Percentiles rank a stretch among this genome's conserved stretches.
Conservation (phyloP, 2,329 filamentous ascomycete species). For the Colletotrichum sidae region DNA sequence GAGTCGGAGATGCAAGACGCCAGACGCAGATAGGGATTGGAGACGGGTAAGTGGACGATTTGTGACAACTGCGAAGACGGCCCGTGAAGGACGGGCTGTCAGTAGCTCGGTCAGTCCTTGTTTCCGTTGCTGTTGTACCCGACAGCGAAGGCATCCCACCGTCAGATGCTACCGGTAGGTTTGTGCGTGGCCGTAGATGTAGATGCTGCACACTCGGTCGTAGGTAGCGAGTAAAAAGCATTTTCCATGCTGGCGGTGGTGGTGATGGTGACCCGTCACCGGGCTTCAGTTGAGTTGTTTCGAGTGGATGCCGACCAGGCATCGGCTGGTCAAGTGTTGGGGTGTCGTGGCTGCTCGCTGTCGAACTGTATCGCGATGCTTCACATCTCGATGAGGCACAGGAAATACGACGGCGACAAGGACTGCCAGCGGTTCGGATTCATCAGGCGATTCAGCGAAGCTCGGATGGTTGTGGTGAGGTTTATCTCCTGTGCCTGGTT, state of each 20-base stretch:
- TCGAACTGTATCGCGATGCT: conserved; percentile 29
- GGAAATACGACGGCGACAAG: too few relatives aligned
- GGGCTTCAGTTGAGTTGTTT: conserved; percentile 7
- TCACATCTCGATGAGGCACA: not conserved
- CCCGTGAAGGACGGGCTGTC: conserved; percentile 22
- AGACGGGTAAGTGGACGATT: conserved; percentile 23
- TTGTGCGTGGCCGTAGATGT: too few relatives aligned
- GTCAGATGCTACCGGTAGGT: not conserved
- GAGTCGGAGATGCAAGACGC: not conserved
- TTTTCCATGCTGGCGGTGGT: too few relatives aligned
- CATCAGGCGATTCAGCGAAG: not conserved
- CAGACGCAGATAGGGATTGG: conserved; percentile 21
- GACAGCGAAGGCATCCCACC: conserved; percentile 17
- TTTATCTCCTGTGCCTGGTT: not conserved
- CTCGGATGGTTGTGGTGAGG: conserved; percentile 1
- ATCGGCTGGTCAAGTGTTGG: too few relatives aligned
- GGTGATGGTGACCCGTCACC: not conserved
- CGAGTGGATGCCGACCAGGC: too few relatives aligned
- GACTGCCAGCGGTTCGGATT: not conserved
- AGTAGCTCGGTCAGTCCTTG: not conserved
- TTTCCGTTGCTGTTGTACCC: not conserved
- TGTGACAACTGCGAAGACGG: not conserved
- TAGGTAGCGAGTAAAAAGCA: too few relatives aligned
- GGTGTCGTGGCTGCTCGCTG: conserved; percentile 5
- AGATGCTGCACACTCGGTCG: too few relatives aligned